Evolutionary conservation across 768 basidiomycete genomes (phyloP), one percentile per base, ranked within the genome.

Genomic region (Hygrophoropsis aurantiaca): DNA sequence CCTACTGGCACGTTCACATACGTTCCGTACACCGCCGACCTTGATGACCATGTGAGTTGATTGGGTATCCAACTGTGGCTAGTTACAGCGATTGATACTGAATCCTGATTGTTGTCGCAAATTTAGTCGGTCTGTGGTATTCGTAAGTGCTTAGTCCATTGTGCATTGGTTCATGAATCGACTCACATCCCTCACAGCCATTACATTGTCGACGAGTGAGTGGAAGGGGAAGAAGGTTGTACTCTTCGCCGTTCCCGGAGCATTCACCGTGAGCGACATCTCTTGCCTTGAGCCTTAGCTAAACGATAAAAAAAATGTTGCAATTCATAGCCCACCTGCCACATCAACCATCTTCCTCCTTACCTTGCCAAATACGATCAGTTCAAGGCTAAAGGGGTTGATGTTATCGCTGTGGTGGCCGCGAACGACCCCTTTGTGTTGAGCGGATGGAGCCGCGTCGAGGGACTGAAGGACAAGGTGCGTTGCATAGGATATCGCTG

Each of bases 211-310:
- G 32, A 87, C 80, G 21, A 71, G 81, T 48, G 73, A 78, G 39
- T 90, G 85, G 85, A 84, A 84, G 64, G 84, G 82, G 59, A 91
- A 91, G 74, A 87, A 85, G 62, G 85, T 91, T 42, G 84, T 90
- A 30, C 59, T 90, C 43, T 76, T 91, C 62, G 73, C 85, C 47
- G 86, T 90, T 26, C 89, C 88, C 15, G 89, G 89, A 38, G 86
- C 87, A 13, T 89, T 90, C 71, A 87, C 87, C 13, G 87, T 88
- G 52, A 50, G 82, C 50, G 38, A 47, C 45, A 38, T 42, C 25
- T n/a, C 27, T 13, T 13, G 13, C 27, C 7, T 7, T 30, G 13
- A 13, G 27, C 10, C 32, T 38, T 16, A 7, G 36, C 36, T 38
- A 38, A 7, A 16, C 36, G n/a, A 21, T 16, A 8, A 6, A 7